Evolutionary conservation across 495 filamentous ascomycete genomes (phyloP).

Genomic region (Neurospora intermedia): DNA sequence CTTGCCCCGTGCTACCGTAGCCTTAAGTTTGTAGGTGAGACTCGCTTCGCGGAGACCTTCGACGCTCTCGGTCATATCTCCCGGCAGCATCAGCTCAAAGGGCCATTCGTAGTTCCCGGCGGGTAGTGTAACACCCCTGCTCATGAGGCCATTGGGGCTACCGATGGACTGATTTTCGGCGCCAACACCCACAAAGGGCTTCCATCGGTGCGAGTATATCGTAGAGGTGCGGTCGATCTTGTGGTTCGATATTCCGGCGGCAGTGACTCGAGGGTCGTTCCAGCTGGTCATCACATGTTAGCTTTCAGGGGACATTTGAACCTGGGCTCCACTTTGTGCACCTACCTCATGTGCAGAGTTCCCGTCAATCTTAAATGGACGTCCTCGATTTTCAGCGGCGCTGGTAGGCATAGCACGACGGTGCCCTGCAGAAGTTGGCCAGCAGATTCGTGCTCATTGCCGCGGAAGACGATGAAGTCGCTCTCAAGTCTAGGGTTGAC

Average conservation of each 20-base stretch:
- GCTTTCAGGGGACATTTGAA: neutral
- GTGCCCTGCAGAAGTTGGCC: conserved; percentile 65
- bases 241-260: conserved; percentile 38
- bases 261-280: conserved; percentile 37
- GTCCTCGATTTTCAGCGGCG: conserved; percentile 58
- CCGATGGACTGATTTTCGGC: conserved; percentile 13
- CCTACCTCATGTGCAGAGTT: conserved; percentile 58
- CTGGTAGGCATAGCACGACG: conserved; percentile 62
- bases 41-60: conserved; percentile 74
- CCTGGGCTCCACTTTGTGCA: neutral
- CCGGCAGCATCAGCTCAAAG: conserved; percentile 69
- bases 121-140: conserved; percentile 47
- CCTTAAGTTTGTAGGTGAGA: conserved; percentile 81
- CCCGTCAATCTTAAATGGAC: conserved; percentile 63
- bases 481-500: conserved; percentile 52
- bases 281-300: conserved; percentile 24
- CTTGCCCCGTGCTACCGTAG: conserved; percentile 69
- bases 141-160: conserved; percentile 5
- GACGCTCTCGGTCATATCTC: conserved; percentile 72
- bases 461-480: conserved; percentile 70
- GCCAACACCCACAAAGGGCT: conserved; percentile 34
- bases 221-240: conserved; percentile 33
- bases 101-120: conserved; percentile 85
- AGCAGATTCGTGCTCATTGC: conserved; percentile 61
- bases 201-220: conserved; percentile 37